These are phyloP conservation scores for Musa itinerans DNA, from an alignment of 176 grass and related monocot species.

Conservation along the genomic window DNA sequence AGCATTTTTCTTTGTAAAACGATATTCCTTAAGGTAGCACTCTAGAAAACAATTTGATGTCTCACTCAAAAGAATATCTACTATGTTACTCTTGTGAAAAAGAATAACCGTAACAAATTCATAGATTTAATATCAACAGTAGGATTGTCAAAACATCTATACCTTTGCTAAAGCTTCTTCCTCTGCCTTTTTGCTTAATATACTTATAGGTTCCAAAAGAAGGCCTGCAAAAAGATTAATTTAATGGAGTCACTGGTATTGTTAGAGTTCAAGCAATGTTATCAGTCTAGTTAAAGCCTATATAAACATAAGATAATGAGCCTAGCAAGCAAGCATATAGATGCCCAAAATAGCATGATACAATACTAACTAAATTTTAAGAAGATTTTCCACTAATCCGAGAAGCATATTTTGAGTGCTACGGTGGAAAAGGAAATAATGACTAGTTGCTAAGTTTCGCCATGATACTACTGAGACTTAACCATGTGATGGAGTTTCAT, in stretches of 20 bases:
- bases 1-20: too few relatives aligned
- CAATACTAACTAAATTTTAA: not conserved
- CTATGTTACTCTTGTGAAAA: too few relatives aligned
- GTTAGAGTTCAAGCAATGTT: not conserved
- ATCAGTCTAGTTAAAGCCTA: not conserved
- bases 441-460: too few relatives aligned
- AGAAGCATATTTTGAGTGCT: not conserved
- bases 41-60: too few relatives aligned
- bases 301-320: not conserved
- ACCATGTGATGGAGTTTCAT: too few relatives aligned
- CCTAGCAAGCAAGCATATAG: not conserved
- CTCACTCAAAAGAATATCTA: too few relatives aligned
- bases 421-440: not conserved
- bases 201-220: conserved; percentile 65
- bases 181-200: conserved; percentile 46
- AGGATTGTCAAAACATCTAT: conserved; percentile 9
- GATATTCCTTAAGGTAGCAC: too few relatives aligned
- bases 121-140: not conserved
- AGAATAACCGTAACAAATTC: not conserved
- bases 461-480: too few relatives aligned
- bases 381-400: not conserved
- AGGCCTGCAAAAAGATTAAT: conserved; percentile 31
- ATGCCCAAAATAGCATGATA: not conserved
- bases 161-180: conserved; percentile 75
- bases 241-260: not conserved